Base-by-base conservation (phyloP, 345 rosid species). In the Aquilaria sinensis region DNA sequence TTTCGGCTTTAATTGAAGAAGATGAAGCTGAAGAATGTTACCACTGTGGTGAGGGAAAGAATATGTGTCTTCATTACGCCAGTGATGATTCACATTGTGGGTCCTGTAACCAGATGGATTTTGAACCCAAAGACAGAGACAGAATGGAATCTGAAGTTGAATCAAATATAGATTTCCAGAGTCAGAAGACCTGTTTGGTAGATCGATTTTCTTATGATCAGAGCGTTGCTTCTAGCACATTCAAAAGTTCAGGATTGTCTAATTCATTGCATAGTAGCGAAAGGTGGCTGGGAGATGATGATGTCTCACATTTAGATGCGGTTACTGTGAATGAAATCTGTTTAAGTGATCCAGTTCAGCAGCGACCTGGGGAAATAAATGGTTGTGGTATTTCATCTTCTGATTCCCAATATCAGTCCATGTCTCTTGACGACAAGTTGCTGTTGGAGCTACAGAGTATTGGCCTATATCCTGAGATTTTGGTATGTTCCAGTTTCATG, bases 21-120 rank as follows among this genome's bases (percentile, higher is more conserved):
- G 99, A 90, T 72, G 99, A 88, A 66, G 74, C 69, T 67, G 99
- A 90, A 62, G 99, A 90, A 74, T 64, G 78, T 55, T 78, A 64
- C 77, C 79, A 72, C 51, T 80, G 76, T 10, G 58, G 70, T 29
- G 96, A 87, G 76, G 90, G 87, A 62, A 90, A 85, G 71, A 87
- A 78, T 69, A 67, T 85, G 75, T 76, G 92, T 57, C 83, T 85
- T 62, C 97, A 94, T 72, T 83, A 88, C 56, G 87, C 83, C 29
- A 90, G 99, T 66, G 99, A 94, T 80, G 97, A 88, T 76, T 94
- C 99, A 72, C 96, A 90, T 70, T 88, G 93, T 70, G 96, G 96
- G 78, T 88, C 97, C 31, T 94, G 97, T 64, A 90, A 87, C 72
- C 86, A 77, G 70, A 83, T 85, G 57, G 99, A 94, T 71, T 72